Conservation (phyloP, 148 eudicot genomes). For the Nepenthes mirabilis region DNA sequence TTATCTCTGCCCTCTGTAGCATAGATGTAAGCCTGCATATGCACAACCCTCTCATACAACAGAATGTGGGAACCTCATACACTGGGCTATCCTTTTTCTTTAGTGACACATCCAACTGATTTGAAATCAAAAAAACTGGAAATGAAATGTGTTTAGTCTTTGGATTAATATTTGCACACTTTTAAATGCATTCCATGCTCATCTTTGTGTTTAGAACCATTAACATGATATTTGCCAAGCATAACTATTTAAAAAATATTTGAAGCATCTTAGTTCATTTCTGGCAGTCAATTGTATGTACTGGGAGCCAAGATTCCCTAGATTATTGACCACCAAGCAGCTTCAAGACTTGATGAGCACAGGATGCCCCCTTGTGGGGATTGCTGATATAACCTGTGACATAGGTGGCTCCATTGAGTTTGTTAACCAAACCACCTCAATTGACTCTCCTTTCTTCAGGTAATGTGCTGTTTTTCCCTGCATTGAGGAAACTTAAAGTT, state of each 20-base stretch:
- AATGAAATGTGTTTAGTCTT: too few species aligned
- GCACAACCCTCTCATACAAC: too few species aligned
- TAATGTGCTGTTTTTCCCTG: conserved; percentile 12
- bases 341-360: conserved; percentile 52
- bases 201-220: neutral
- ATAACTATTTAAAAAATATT: neutral
- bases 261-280: conserved; percentile 3
- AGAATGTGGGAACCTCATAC: too few species aligned
- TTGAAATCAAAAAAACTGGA: too few species aligned
- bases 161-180: too few species aligned
- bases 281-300: conserved; percentile 94
- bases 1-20: too few species aligned
- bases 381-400: conserved; percentile 95
- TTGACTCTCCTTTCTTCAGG: conserved; percentile 96
- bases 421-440: conserved; percentile 65
- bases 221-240: neutral
- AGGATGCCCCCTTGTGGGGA: conserved; percentile 73
- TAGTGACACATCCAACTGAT: too few species aligned
- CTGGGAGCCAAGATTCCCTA: conserved; percentile 95
- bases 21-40: too few species aligned
- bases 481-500: neutral
- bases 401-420: conserved; percentile 92
- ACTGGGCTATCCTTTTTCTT: too few species aligned
- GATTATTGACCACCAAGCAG: conserved; percentile 66
- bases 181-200: too few species aligned